These are phyloP conservation scores for Acacia confusa DNA, from an alignment of 306 rosid species.

Conservation along the genomic window DNA sequence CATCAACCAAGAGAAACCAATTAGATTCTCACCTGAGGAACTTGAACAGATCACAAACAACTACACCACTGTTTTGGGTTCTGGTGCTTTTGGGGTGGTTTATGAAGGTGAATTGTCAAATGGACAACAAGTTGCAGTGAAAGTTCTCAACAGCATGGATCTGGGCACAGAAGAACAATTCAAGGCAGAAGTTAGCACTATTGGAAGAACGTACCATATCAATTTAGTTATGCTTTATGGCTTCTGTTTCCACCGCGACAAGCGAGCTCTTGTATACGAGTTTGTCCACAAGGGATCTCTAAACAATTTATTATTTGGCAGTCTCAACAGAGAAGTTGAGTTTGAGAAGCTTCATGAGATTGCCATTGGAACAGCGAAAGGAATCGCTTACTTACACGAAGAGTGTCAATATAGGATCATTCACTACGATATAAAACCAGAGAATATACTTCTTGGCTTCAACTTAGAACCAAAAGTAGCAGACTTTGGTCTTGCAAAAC, in stretches of 20 bases:
- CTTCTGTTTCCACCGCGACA: slow-evolving; percentile 43
- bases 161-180: slow-evolving; percentile 45
- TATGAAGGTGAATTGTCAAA: slow-evolving; percentile 41
- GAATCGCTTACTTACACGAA: slow-evolving; percentile 50
- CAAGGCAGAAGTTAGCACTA: slow-evolving; percentile 53
- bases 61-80: slow-evolving; percentile 43
- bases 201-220: slow-evolving; percentile 52
- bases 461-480: slow-evolving; percentile 48
- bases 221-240: slow-evolving; percentile 50
- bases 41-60: slow-evolving; percentile 34
- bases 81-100: slow-evolving; percentile 48
- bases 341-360: slow-evolving; percentile 37
- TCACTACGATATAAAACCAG: slow-evolving; percentile 54
- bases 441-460: slow-evolving; percentile 43
- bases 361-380: slow-evolving; percentile 55
- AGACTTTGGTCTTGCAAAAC: slow-evolving; percentile 49
- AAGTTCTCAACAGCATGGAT: slow-evolving; percentile 39
- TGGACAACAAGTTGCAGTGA: slow-evolving; percentile 47
- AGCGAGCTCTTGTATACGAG: slow-evolving; percentile 46
- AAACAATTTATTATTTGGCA: slow-evolving; percentile 32
- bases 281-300: slow-evolving; percentile 45
- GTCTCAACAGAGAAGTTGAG: slow-evolving; percentile 28
- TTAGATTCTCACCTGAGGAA: slow-evolving; percentile 41
- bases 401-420: slow-evolving; percentile 45
- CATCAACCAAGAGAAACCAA: slow-evolving; percentile 46